A percentile compares a stretch with the other conserved stretches of the same genome.
Conservation (phyloP, 1,284 basidiomycete species). For the Ustilago nuda region DNA sequence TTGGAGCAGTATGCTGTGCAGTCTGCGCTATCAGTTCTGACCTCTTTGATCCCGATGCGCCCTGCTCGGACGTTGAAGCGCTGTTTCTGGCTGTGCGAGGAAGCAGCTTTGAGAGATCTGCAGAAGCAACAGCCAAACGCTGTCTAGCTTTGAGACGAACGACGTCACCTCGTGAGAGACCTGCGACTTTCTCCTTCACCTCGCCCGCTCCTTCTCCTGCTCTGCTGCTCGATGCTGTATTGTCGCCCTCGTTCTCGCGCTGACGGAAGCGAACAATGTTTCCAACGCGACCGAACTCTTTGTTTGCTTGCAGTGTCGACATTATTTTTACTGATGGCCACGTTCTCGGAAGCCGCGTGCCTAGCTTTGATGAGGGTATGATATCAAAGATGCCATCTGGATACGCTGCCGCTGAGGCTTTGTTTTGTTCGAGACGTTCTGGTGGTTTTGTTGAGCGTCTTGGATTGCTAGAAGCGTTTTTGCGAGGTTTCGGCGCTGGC, state of each 20-base stretch:
- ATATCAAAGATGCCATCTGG: slow-evolving; percentile 31
- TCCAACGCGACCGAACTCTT: slow-evolving; percentile 42
- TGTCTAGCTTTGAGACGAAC: slow-evolving; percentile 38
- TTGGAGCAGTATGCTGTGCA: background rate
- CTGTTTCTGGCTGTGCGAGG: background rate
- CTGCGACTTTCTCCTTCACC: slow-evolving; percentile 19
- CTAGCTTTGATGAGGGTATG: slow-evolving; percentile 18
- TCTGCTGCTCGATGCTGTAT: background rate
- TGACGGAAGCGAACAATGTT: slow-evolving; percentile 27
- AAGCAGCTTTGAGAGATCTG: slow-evolving; percentile 22
- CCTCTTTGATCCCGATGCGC: background rate
- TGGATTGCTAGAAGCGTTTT: background rate
- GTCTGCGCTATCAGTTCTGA: slow-evolving; percentile 15
- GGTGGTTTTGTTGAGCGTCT: slow-evolving; percentile 1
- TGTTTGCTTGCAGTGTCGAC: slow-evolving; percentile 41
- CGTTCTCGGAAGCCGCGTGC: slow-evolving; percentile 28
- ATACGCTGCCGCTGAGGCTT: background rate
- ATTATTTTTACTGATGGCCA: slow-evolving; percentile 46
- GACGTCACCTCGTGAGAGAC: slow-evolving; percentile 46
- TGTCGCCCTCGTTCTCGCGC: background rate
- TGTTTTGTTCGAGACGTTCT: background rate
- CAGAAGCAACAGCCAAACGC: slow-evolving; percentile 25
- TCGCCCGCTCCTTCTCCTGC: background rate
- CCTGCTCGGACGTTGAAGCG: background rate
- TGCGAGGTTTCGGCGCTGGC: background rate